phyloP scores from a whole-genome alignment of 1,284 basidiomycete genomes.

The Dichomitus squalens region DNA sequence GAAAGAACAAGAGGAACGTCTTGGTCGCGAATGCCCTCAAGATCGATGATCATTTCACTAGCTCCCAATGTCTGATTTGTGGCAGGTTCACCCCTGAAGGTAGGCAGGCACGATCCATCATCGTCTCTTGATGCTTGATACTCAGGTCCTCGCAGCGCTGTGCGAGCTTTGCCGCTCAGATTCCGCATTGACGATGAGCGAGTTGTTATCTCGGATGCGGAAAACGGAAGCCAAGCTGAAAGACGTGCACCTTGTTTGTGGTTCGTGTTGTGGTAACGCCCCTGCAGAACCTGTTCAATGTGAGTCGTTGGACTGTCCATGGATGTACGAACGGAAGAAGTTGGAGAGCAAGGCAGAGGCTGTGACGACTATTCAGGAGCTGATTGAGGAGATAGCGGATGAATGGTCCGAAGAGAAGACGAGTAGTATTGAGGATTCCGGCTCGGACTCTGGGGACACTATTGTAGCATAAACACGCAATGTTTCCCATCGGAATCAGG shows the following conservation, averaged over 20 bases:
- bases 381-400: slow-evolving; percentile 34
- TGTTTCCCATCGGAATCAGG: background rate
- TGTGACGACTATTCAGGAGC: slow-evolving; percentile 38
- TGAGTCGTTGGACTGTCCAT: slow-evolving; percentile 83
- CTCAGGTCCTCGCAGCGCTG: slow-evolving; percentile 48
- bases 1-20: slow-evolving; percentile 43
- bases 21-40: slow-evolving; percentile 44
- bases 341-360: slow-evolving; percentile 60
- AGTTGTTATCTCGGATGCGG: slow-evolving; percentile 58
- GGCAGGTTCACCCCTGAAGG: slow-evolving; percentile 57
- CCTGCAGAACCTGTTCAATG: slow-evolving; percentile 69
- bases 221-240: slow-evolving; percentile 59
- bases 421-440: background rate
- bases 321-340: slow-evolving; percentile 75
- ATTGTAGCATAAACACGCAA: background rate
- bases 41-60: slow-evolving; percentile 81
- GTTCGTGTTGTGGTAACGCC: slow-evolving; percentile 63
- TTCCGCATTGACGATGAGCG: slow-evolving; percentile 60
- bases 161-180: slow-evolving; percentile 65
- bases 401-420: slow-evolving; percentile 15
- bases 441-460: background rate
- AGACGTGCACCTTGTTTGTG: slow-evolving; percentile 70
- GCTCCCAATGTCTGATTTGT: slow-evolving; percentile 73
- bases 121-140: background rate
- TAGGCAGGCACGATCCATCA: slow-evolving; percentile 29